Evolutionary conservation across 2,329 filamentous ascomycete species (phyloP), one percentile per base, ranked within the genome.

Genomic region (Talaromyces atroroseus): DNA sequence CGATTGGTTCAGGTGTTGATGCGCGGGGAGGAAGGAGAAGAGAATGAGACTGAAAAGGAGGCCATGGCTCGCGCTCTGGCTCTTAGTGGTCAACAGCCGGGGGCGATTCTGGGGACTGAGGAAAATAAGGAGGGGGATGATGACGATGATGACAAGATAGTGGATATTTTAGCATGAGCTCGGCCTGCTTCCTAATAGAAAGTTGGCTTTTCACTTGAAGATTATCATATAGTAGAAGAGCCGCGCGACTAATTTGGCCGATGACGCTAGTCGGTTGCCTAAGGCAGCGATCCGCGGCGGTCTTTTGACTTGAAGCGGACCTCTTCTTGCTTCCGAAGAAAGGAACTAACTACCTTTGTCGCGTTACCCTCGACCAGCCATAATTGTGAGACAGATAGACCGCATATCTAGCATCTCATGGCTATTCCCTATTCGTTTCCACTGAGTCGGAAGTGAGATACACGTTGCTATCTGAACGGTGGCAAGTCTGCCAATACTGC

Each of bases 1-100:
- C 81, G 94, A 56, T 69, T 97, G 52, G 94, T 99, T 48, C 90
- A 99, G 68, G 85, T 96, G 6, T 70, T 96, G 59, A 90, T 91
- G 84, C 80, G 89, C 56, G 89, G 91, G 46, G 91, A 94, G 68
- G 85, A 81, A 62, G 82, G 80, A 49, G 81, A 79, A 50, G 75
- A 75, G 54, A 54, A 54, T 24, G 74, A 76, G 36, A 65, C 65
- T 16, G 70, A 75, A 14, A 67, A 62, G 3, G 77, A 74, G 46
- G 66, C 76, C 51, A 72, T 71, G 42, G 69, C 69, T 20, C 67
- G 76, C 49, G 70, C 76, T 54, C 72, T 77, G 57, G 67, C 74
- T 20, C 62, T 63, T 59, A 64, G 62, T 18, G 36, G 46, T 20
- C 57, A 61, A 65, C 26, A 45, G 6, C 38, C 52, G 32, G 21